These are phyloP conservation scores for Ambispora gerdemannii DNA, from an alignment of 192 early-diverging fungal genomes.

Conservation along the genomic window DNA sequence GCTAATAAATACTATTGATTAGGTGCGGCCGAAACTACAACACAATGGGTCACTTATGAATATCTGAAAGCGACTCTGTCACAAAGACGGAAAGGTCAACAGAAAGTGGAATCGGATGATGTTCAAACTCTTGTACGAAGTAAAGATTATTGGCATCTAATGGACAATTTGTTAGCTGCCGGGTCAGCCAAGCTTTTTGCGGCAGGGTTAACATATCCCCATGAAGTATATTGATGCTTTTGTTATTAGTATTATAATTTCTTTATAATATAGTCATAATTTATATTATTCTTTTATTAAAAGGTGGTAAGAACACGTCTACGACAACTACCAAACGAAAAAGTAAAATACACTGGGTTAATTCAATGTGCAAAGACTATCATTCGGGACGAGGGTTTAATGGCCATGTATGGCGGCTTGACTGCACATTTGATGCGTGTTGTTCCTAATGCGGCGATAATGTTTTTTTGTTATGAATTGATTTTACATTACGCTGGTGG, in stretches of 20 bases:
- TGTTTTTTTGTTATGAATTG: conserved; percentile 86
- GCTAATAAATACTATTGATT: conserved; percentile 7
- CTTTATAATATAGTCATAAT: not conserved
- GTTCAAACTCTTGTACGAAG: conserved; percentile 1
- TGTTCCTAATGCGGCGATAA: conserved; percentile 93
- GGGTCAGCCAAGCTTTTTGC: conserved; percentile 85
- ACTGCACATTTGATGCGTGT: conserved; percentile 91
- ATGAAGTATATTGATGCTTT: conserved; percentile 66
- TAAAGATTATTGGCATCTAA: conserved; percentile 59
- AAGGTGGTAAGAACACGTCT: conserved; percentile 76
- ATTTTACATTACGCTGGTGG: conserved; percentile 51
- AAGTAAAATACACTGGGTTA: conserved; percentile 82
- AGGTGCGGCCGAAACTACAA: conserved; percentile 84
- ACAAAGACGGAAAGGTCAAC: conserved; percentile 26
- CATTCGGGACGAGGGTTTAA: conserved; percentile 75
- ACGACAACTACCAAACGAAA: conserved; percentile 71
- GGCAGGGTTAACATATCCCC: conserved; percentile 87
- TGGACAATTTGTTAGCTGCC: conserved; percentile 80
- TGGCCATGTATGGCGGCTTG: conserved; percentile 92
- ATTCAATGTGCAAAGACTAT: conserved; percentile 53
- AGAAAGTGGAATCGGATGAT: not conserved
- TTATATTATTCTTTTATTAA: not conserved
- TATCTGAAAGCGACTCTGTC: conserved; percentile 64
- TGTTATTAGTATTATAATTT: not conserved
- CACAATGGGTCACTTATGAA: conserved; percentile 97